Base-by-base conservation (phyloP, 441 rosid genomes). In the Gossypium gossypioides region DNA sequence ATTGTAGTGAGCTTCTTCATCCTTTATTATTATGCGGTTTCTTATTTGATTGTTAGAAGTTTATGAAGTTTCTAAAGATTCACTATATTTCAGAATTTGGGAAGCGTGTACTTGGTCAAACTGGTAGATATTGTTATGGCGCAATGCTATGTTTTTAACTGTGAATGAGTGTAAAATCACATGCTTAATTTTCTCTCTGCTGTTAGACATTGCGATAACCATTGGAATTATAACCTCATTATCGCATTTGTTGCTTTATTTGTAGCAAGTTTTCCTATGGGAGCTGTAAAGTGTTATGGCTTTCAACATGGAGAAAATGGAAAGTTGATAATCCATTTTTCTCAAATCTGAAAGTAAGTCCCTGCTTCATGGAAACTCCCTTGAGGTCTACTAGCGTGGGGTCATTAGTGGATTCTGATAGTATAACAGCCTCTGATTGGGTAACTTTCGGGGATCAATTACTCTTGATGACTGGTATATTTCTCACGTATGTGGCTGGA, bases 401-500 rank as follows among this genome's bases (percentile, higher is more conserved):
- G 56, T 86, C 89, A 57, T 79, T 91, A 37, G 84, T 76, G 21
- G 89, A 82, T 74, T 79, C 84, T 57, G 86, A 87, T 74, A 82
- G 81, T 76, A 77, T 80, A 48, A 61, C 82, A 42, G 82, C 81
- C 18, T 76, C 86, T 22, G 89, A 84, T 61, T 88, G 84, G 86
- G 77, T 91, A 44, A 81, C 89, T 68, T 56, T 84, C 2, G 83
- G 82, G 57, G 87, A 94, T 77, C 99, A 89, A 81, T 82, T 88
- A 76, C 97, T 92, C 71, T 72, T 94, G 44, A 72, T 86, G 79
- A 74, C 88, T 42, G 86, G 93, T 79, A 82, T 94, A 67, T 85
- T 89, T 76, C 97, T 94, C 44, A 87, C 97, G 0, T 90, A 88
- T 74, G 63, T 87, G 84, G 97, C 96, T 72, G 96, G 98, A 76